Evolutionary conservation across 495 filamentous ascomycete genomes (phyloP).

Genomic region (Platismatia glauca): DNA sequence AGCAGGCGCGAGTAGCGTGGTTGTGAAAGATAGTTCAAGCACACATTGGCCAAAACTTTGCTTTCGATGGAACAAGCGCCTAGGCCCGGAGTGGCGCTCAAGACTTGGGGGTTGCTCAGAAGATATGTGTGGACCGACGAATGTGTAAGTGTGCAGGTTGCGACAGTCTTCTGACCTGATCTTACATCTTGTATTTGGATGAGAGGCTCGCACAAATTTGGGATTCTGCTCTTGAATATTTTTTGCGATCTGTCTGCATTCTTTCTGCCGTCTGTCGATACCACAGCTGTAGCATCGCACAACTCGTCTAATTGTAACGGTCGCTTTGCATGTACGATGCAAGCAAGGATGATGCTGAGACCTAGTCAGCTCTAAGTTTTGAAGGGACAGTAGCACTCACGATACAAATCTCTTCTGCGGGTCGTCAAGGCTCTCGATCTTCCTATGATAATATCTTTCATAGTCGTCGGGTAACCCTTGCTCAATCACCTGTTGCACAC

Average conservation of each 20-base stretch:
- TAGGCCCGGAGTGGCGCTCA: conserved; percentile 1
- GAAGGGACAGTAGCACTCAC: background rate
- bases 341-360: conserved; percentile 3
- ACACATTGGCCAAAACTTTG: conserved; percentile 1
- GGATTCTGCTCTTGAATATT: conserved; percentile 3
- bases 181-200: conserved; percentile 7
- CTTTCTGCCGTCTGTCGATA: background rate
- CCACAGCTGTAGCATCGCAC: conserved; percentile 7
- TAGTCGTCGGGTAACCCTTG: conserved; percentile 17
- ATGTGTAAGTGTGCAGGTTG: conserved; percentile 8
- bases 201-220: conserved; percentile 12
- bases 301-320: conserved; percentile 9
- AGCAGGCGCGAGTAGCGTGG: conserved; percentile 3
- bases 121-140: background rate
- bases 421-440: background rate
- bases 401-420: background rate
- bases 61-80: conserved; percentile 4
- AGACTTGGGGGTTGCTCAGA: background rate
- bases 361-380: background rate
- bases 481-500: conserved; percentile 16
- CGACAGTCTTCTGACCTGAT: background rate
- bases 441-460: conserved; percentile 4
- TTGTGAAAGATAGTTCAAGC: conserved; percentile 11
- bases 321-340: conserved; percentile 9
- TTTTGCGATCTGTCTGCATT: conserved; percentile 10